Percentiles rank a stretch among this genome's conserved stretches.
phyloP scores from a whole-genome alignment of 495 filamentous ascomycete genomes.

The Hypoxylon subgilvum region DNA sequence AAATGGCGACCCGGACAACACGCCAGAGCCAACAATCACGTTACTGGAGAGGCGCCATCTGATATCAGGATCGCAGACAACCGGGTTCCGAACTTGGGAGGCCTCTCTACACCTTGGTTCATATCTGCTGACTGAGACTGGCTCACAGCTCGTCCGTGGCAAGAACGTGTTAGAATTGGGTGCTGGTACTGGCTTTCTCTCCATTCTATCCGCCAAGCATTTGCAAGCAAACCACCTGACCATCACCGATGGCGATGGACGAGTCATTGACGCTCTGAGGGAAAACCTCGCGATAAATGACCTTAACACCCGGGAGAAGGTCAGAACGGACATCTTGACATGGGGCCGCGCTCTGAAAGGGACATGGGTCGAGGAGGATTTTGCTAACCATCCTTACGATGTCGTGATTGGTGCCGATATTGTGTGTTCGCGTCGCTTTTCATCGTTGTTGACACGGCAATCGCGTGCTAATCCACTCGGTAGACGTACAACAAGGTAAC shows the following conservation, averaged over 20 bases:
- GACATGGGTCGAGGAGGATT: constrained; percentile 36
- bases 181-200: constrained; percentile 79
- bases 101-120: constrained; percentile 75
- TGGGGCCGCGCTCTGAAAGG: constrained; percentile 55
- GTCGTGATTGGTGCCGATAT: constrained; percentile 52
- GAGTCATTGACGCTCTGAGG: constrained; percentile 64
- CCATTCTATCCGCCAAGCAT: constrained; percentile 72
- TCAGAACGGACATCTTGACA: constrained; percentile 51
- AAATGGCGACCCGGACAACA: constrained; percentile 10
- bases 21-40: constrained; percentile 47
- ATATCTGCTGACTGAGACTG: constrained; percentile 55
- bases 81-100: constrained; percentile 85
- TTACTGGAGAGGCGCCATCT: constrained; percentile 71
- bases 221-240: constrained; percentile 65
- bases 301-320: constrained; percentile 45
- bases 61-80: constrained; percentile 73
- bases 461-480: background rate
- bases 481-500: constrained; percentile 45
- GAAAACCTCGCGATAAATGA: constrained; percentile 66
- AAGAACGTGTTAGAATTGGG: constrained; percentile 78
- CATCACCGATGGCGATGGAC: constrained; percentile 74
- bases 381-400: constrained; percentile 36
- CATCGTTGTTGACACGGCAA: background rate
- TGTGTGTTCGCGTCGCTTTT: constrained; percentile 33
- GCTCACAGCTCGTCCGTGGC: constrained; percentile 49